phyloP scores from a whole-genome alignment of 1,139 yeast genomes.

The Nakaseomyces delphensis region DNA sequence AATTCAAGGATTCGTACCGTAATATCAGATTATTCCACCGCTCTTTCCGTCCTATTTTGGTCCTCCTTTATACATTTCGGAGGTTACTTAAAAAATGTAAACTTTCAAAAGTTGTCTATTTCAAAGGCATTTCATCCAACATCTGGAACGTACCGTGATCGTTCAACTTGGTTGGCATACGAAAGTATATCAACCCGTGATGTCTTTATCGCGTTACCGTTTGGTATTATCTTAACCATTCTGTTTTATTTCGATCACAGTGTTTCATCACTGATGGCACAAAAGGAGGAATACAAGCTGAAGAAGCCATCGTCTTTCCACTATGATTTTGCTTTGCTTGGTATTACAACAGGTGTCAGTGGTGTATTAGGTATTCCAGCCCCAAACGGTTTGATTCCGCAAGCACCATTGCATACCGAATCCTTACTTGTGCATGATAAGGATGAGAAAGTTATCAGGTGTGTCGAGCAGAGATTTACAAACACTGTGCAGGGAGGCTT shows the following conservation, averaged over 20 bases:
- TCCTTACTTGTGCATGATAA: conserved; percentile 58
- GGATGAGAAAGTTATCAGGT: conserved; percentile 40
- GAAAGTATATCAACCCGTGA: conserved; percentile 61
- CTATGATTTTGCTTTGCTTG: conserved; percentile 82
- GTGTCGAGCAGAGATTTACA: conserved; percentile 83
- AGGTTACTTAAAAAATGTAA: conserved; percentile 48
- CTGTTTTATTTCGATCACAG: conserved; percentile 92
- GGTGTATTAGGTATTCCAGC: conserved; percentile 90
- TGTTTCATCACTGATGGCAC: conserved; percentile 87
- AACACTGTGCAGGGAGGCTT: conserved; percentile 78
- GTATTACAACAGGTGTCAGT: conserved; percentile 76
- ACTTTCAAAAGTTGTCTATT: conserved; percentile 59
- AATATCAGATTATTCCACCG: conserved; percentile 79
- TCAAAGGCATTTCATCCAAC: conserved; percentile 74
- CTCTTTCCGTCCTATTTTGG: conserved; percentile 75
- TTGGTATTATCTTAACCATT: conserved; percentile 75
- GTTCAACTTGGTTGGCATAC: conserved; percentile 41
- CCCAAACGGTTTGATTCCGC: conserved; percentile 94
- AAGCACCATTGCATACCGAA: conserved; percentile 87
- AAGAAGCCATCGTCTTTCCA: conserved; percentile 85
- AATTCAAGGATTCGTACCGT: conserved; percentile 54
- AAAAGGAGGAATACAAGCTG: conserved; percentile 69
- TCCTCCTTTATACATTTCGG: conserved; percentile 90
- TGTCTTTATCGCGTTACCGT: conserved; percentile 83
- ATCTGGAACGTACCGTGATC: conserved; percentile 28